A percentile compares a stretch with the other conserved stretches of the same genome.
phyloP scores from a whole-genome alignment of 2,329 filamentous ascomycete genomes.

The Aspergillus aculeatinus region DNA sequence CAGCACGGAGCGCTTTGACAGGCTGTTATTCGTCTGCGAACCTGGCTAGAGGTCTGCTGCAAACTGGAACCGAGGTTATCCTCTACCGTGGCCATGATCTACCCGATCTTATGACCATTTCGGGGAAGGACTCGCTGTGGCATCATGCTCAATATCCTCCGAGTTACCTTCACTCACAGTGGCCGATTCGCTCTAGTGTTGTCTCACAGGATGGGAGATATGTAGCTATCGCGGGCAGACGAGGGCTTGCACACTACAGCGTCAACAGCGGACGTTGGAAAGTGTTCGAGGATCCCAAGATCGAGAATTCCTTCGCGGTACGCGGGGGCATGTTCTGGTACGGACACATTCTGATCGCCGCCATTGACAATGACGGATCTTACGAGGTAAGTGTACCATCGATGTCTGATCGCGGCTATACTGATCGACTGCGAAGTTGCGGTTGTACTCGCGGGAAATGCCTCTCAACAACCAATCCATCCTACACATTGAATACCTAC shows the following conservation, averaged over 20 bases:
- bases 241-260: slow-evolving; percentile 93
- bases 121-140: slow-evolving; percentile 91
- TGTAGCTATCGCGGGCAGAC: slow-evolving; percentile 88
- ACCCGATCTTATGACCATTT: slow-evolving; percentile 85
- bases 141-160: slow-evolving; percentile 85
- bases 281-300: slow-evolving; percentile 75
- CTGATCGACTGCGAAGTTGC: slow-evolving; percentile 52
- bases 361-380: slow-evolving; percentile 79
- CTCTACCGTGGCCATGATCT: slow-evolving; percentile 92
- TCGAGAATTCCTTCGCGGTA: slow-evolving; percentile 89
- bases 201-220: slow-evolving; percentile 92
- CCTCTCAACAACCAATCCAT: slow-evolving; percentile 70
- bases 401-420: too few relatives aligned
- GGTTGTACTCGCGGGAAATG: slow-evolving; percentile 88
- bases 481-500: slow-evolving; percentile 73
- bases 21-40: slow-evolving; percentile 91
- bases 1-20: slow-evolving; percentile 89
- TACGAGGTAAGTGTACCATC: slow-evolving; percentile 59
- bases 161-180: slow-evolving; percentile 83
- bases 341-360: slow-evolving; percentile 89
- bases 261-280: slow-evolving; percentile 94
- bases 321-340: slow-evolving; percentile 98
- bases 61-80: slow-evolving; percentile 84
- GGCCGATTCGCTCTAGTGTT: slow-evolving; percentile 84
- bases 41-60: slow-evolving; percentile 81